phyloP scores from a whole-genome alignment of 345 rosid genomes.

The Brassica incana region DNA sequence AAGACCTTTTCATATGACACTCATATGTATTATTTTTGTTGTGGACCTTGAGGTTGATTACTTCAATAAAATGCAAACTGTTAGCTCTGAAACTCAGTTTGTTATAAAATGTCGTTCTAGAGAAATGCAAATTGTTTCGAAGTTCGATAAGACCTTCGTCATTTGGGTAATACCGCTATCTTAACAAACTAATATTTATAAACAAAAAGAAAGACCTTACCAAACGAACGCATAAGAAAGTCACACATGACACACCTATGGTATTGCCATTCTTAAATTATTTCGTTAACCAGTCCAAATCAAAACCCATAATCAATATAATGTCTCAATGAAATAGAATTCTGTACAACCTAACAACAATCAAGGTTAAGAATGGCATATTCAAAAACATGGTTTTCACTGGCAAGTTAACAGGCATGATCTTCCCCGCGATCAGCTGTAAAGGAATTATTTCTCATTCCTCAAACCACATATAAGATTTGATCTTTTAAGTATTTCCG shows the following conservation, averaged over 20 bases:
- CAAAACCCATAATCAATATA: background rate
- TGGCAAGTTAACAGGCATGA: background rate
- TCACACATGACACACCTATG: background rate
- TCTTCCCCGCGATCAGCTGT: background rate
- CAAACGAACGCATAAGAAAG: background rate
- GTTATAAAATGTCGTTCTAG: background rate
- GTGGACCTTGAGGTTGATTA: background rate
- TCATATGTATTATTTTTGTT: background rate
- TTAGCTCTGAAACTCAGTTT: background rate
- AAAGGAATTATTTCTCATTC: background rate
- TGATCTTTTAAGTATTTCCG: background rate
- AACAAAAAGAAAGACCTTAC: background rate
- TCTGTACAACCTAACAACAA: background rate
- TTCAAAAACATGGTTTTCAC: background rate
- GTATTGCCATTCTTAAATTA: background rate
- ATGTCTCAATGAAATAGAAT: background rate
- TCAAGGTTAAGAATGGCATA: background rate
- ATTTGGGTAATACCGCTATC: background rate
- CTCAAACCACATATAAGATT: background rate
- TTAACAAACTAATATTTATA: background rate
- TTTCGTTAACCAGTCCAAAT: background rate
- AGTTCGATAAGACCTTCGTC: background rate
- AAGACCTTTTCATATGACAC: background rate
- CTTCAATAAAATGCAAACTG: background rate
- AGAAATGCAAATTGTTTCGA: background rate